Evolutionary conservation across 306 rosid genomes (phyloP), one percentile per base, ranked within the genome.

Genomic region (Medicago arabica): DNA sequence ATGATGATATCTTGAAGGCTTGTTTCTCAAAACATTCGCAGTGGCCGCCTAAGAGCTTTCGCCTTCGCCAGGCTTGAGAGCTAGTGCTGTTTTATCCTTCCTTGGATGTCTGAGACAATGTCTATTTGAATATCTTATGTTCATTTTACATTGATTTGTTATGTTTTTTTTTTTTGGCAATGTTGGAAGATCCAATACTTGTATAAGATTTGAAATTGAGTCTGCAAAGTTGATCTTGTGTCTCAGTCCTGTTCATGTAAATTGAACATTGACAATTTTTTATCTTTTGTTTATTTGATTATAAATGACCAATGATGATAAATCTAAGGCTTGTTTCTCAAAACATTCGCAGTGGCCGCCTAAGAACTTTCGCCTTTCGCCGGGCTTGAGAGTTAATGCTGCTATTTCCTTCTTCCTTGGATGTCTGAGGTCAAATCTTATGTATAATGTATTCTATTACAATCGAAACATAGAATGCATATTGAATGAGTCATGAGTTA

Each of bases 31-130:
- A 13, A 80, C 76, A 80, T 80, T 74, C 81, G 74, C 81, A 76
- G 78, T 74, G 81, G 81, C 85, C 60, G 71, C 71, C 85, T 10
- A 53, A 76, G 85, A 81, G 81, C 70, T 76, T 70, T 81, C 59
- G 75, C 81, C 85, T 71, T 63, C 70, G 81, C 81, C 72, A 23
- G 71, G 85, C 82, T 76, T 76, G 82, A 82, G 85, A 76, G 82
- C 71, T 76, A 19, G 1, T 82, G 85, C 85, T 76, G 75, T 66
- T n/a, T 5, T 1, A 53, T 80, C 80, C 84, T 80, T 80, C 79
- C 79, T 80, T 71, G 82, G 82, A 78, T 72, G 81, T 78, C 64
- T 69, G 81, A 78, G 81, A 58, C 28, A 17, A 53, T 7, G 2
- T 51, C 8, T 3, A 8, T 16, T 53, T 2, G 4, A 13, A 4